These are phyloP conservation scores for Spongiforma sp. DNA, from an alignment of 1,284 basidiomycete species.

Conservation along the genomic window DNA sequence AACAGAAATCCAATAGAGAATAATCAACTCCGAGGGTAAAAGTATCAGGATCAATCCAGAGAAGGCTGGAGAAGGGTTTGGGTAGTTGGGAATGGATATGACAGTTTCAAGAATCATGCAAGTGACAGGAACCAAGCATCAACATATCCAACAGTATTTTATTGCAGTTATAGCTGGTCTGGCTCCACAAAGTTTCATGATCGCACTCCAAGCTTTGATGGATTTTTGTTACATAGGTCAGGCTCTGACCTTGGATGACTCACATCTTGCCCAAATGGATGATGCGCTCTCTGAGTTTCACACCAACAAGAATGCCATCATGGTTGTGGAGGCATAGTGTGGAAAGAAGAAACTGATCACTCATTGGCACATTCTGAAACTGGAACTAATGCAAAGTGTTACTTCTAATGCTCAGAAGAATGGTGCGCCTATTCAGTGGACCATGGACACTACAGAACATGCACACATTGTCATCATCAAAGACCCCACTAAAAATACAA, in stretches of 20 bases:
- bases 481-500: constrained; percentile 19
- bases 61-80: no score
- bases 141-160: background rate
- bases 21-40: no score
- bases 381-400: background rate
- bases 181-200: background rate
- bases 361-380: background rate
- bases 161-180: background rate
- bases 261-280: no score
- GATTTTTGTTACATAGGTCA: no score
- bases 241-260: no score
- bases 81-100: no score
- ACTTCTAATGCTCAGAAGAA: background rate
- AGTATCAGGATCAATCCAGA: no score
- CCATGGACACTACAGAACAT: constrained; percentile 4
- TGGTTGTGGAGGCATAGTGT: background rate
- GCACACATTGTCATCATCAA: constrained; percentile 28
- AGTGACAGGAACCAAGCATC: background rate
- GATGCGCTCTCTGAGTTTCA: no score
- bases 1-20: no score
- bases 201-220: no score
- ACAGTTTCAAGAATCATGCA: no score
- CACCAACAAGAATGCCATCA: no score
- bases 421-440: constrained; percentile 1
- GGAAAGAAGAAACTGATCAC: background rate